Conservation (phyloP, 2,329 filamentous ascomycete species). For the Paecilomyces niveus region DNA sequence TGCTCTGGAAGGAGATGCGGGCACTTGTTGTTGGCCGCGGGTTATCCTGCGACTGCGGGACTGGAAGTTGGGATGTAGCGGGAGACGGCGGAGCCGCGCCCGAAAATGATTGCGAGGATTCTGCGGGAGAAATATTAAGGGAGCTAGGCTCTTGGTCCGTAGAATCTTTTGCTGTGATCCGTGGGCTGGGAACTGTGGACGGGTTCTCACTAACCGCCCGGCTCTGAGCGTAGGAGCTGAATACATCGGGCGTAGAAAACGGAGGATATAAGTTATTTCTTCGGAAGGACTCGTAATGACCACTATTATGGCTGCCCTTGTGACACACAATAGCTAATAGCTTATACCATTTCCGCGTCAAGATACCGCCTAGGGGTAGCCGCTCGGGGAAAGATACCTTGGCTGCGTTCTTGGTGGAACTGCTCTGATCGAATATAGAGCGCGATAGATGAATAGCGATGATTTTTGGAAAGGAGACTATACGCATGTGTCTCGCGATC, state of each 20-base stretch:
- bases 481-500: conserved; percentile 81
- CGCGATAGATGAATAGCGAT: conserved; percentile 87
- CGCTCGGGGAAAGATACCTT: conserved; percentile 88
- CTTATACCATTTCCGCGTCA: conserved; percentile 73
- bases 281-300: conserved; percentile 94
- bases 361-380: conserved; percentile 71
- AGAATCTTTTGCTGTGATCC: conserved; percentile 31
- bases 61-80: conserved; percentile 11
- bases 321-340: conserved; percentile 85
- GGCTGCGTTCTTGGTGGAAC: conserved; percentile 86
- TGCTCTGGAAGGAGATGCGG: conserved; percentile 26
- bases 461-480: conserved; percentile 81
- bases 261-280: conserved; percentile 73
- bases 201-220: conserved; percentile 47
- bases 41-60: conserved; percentile 10
- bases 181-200: conserved; percentile 43
- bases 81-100: conserved; percentile 16
- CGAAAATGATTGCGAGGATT: conserved; percentile 29
- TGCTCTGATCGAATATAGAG: conserved; percentile 77
- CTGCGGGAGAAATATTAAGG: conserved; percentile 23
- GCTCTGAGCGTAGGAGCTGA: conserved; percentile 67
- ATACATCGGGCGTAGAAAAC: conserved; percentile 74
- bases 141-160: conserved; percentile 21
- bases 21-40: conserved; percentile 24
- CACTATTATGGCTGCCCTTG: conserved; percentile 90